Evolutionary conservation across 2,329 filamentous ascomycete genomes (phyloP).

Genomic region (Paraphaeosphaeria sporulosa): DNA sequence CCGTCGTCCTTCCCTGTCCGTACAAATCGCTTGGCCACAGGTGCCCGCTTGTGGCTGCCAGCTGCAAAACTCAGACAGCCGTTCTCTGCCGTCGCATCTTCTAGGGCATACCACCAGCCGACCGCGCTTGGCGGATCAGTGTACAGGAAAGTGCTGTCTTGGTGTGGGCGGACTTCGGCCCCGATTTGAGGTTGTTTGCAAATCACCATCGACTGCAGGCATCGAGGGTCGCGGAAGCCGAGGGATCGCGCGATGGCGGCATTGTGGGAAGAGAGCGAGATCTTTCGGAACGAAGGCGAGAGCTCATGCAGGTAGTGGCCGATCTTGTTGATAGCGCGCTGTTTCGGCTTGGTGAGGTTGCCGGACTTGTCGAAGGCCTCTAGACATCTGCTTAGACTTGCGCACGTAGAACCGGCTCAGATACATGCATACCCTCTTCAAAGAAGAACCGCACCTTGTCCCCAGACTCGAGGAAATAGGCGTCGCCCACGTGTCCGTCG

Average conservation of each 20-base stretch:
- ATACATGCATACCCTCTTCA: constrained; percentile 68
- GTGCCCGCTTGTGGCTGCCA: constrained; percentile 79
- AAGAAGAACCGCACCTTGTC: constrained; percentile 98
- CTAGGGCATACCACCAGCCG: constrained; percentile 96
- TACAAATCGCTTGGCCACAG: constrained; percentile 78
- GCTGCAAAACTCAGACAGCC: constrained; percentile 87
- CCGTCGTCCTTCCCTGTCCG: constrained; percentile 55
- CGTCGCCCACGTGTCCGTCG: constrained; percentile 84
- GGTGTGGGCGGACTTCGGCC: constrained; percentile 87
- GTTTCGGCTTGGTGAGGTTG: constrained; percentile 77
- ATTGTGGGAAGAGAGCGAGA: constrained; percentile 63
- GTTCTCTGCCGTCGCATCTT: constrained; percentile 87
- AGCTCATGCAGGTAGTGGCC: constrained; percentile 60
- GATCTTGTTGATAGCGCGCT: constrained; percentile 79
- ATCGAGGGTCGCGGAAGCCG: constrained; percentile 77
- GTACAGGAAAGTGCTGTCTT: constrained; percentile 92
- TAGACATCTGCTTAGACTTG: constrained; percentile 25
- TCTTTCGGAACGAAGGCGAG: constrained; percentile 56
- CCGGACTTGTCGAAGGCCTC: constrained; percentile 78
- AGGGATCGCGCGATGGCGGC: constrained; percentile 72
- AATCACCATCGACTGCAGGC: constrained; percentile 95
- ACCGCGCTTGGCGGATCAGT: constrained; percentile 88
- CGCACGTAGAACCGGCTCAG: background rate
- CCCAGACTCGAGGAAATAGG: constrained; percentile 89
- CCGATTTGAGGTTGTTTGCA: constrained; percentile 98